Percentiles rank a stretch among this genome's conserved stretches.
Conservation (phyloP, 371 early-diverging fungal genomes). For the Choanephora cucurbitarum region DNA sequence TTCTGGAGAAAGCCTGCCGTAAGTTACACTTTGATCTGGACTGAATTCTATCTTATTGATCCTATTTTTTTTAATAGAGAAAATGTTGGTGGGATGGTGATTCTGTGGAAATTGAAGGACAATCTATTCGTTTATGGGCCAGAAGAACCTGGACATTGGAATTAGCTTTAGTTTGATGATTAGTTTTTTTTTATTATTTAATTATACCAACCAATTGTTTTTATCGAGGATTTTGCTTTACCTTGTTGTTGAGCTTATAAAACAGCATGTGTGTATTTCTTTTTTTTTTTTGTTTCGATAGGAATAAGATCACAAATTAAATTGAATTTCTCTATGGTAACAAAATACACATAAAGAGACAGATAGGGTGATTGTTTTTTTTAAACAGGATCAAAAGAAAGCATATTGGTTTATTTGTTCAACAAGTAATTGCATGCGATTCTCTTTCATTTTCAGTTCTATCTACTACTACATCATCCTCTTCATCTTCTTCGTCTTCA, state of each 20-base stretch:
- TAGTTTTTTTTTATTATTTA: background rate
- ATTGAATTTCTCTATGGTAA: too few relatives aligned
- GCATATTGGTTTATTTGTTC: too few relatives aligned
- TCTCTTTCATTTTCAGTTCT: background rate
- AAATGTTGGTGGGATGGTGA: constrained; percentile 85
- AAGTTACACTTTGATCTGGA: constrained; percentile 21
- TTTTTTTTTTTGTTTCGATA: too few relatives aligned
- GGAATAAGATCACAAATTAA: too few relatives aligned
- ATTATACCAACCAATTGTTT: too few relatives aligned
- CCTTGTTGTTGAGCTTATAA: too few relatives aligned
- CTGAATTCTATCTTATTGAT: background rate
- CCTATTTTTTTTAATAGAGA: constrained; percentile 38
- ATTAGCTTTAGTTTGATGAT: constrained; percentile 60
- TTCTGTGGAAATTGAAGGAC: constrained; percentile 56
- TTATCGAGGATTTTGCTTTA: too few relatives aligned
- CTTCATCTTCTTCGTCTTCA: constrained; percentile 16
- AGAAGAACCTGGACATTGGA: constrained; percentile 81
- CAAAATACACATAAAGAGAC: too few relatives aligned
- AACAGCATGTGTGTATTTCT: too few relatives aligned
- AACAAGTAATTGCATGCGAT: too few relatives aligned
- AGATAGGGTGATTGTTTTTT: too few relatives aligned
- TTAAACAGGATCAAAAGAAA: too few relatives aligned
- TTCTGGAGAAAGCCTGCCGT: constrained; percentile 82
- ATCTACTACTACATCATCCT: background rate
- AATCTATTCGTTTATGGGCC: constrained; percentile 70